Base-by-base conservation (phyloP, 495 filamentous ascomycete species). In the Penicillium diatomitis region DNA sequence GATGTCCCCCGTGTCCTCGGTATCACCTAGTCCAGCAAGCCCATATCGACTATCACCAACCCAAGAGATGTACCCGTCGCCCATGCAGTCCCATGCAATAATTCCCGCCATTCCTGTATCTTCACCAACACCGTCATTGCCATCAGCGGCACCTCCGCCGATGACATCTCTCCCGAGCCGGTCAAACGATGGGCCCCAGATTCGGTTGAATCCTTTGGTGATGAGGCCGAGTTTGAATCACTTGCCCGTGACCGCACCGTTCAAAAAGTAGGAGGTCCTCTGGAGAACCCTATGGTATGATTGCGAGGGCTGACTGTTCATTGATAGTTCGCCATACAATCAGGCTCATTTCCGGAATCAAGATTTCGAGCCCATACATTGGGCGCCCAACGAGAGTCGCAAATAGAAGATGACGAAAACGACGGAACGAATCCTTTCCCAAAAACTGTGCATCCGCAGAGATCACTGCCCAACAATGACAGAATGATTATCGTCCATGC, bases 281-380 rank as follows among this genome's bases (percentile, higher is more conserved):
- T 7, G 3, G 6, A 11, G 31, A n/a, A 61, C 38, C 39, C 52
- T 2, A 55, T 51, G 11, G 20, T 1, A 20, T 20, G 1, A 53
- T 53, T 39, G 68, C 8, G 74, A 72, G 50, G 72, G 80, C 79
- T 48, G 71, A 73, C 38, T 72, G 73, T 5, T 77, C 78, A 51
- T 72, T 30, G 28, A 72, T 49, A 84, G 79, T 53, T 75, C 72
- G 28, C 84, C 87, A 28, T 90, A 86, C 66, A 90, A 90, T 55
- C 81, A 81, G 42, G 86, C 86, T 3, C 88, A 94, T 66, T 91
- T 85, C 66, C 83, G 85, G 53, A 91, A 90, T 57, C 75, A 82
- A 46, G 84, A 91, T 56, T 94, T 94, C 54, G 87, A 90, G 54
- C 88, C 88, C 5, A 75, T 75, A 27, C 70, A 73, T 49, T 75